phyloP scores from a whole-genome alignment of 345 rosid genomes.

The thale cress (Arabidopsis thaliana) region TAIR10.1 NC_003070.9:10070501-10071000 shows the following conservation, averaged over 20 bases:
- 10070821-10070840: conserved; percentile 40
- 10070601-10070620: conserved; percentile 57
- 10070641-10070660: conserved; percentile 48
- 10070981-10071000: conserved; percentile 15
- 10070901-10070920: conserved; percentile 22
- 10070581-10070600: conserved; percentile 55
- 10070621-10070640: conserved; percentile 41
- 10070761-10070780: not conserved
- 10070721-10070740: not conserved
- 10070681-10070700: conserved; percentile 29
- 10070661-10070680: conserved; percentile 53
- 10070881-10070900: conserved; percentile 46
- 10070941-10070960: conserved; percentile 63
- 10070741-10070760: not conserved
- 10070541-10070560: conserved; percentile 41
- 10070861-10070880: conserved; percentile 55
- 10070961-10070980: conserved; percentile 55
- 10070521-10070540: conserved; percentile 44
- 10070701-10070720: not conserved
- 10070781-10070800: not conserved
- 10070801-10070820: conserved; percentile 49
- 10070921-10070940: conserved; percentile 47
- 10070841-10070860: conserved; percentile 54
- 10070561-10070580: conserved; percentile 43
- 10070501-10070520: conserved; percentile 50